Percentiles rank a stretch among this genome's conserved stretches.
Conservation (phyloP, 129 eudicot genomes). For the Saposhnikovia divaricata region DNA sequence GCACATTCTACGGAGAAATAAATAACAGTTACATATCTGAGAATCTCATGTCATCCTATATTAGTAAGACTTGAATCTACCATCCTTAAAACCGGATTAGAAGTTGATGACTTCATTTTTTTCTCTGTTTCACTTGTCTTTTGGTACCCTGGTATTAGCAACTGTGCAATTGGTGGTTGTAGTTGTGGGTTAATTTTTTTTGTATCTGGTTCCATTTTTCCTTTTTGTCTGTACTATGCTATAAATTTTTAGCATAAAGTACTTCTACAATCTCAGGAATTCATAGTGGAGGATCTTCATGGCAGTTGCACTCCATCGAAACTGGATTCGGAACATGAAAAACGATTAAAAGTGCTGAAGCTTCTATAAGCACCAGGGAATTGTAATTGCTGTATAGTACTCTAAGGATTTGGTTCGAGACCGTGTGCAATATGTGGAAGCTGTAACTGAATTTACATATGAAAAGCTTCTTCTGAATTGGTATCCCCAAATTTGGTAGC, state of each 20-base stretch:
- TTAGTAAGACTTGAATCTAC: background rate
- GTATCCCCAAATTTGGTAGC: background rate
- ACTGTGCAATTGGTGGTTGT: too few relatives aligned
- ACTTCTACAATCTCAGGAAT: constrained; percentile 43
- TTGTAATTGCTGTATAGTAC: background rate
- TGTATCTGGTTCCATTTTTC: background rate
- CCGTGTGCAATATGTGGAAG: background rate
- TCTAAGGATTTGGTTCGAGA: background rate
- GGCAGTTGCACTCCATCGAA: constrained; percentile 66
- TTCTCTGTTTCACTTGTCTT: background rate
- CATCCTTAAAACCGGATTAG: background rate
- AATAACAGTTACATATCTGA: background rate
- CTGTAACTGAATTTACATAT: background rate
- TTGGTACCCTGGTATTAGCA: too few relatives aligned
- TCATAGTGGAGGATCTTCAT: constrained; percentile 68
- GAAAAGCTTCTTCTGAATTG: background rate
- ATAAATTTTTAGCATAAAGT: too few relatives aligned
- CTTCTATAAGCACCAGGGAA: constrained; percentile 31
- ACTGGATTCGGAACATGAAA: constrained; percentile 55
- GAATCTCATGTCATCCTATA: background rate
- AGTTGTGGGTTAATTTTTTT: too few relatives aligned
- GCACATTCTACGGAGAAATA: background rate
- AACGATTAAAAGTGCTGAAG: constrained; percentile 59
- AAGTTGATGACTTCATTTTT: background rate
- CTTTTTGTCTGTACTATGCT: too few relatives aligned